Evolutionary conservation across 2,329 filamentous ascomycete genomes (phyloP), one percentile per base, ranked within the genome.

Genomic region (Trichoderma guizhouense): DNA sequence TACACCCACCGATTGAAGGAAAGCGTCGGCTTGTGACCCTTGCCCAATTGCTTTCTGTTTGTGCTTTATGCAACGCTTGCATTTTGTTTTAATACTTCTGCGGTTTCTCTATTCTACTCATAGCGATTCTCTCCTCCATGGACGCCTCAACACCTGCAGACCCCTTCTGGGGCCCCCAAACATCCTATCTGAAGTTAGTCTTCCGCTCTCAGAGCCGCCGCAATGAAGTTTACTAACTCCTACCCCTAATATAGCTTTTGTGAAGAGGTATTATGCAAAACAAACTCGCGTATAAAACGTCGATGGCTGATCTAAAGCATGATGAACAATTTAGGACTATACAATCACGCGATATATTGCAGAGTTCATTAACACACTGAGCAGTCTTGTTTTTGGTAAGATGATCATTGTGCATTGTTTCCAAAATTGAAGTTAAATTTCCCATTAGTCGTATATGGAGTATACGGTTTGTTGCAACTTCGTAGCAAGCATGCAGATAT

Each of bases 141-240:
- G 67, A 53, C 11, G 14, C 24, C 53, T 9, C 67, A 28, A n/a
- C 34, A 4, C 36, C 36, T 39, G 36, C 30, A 26, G 24, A 43
- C 43, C 76, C 77, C 0, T 79, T 79, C 28, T 80, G 79, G 79
- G 79, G 79, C 53, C 66, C 74, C 3, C 77, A 78, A 74, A 80
- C 79, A 58, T 80, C 79, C 0, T 79, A 80, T 70, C 14, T 80
- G 0, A 80, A 80, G 79, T 80, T 72, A 3, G 76, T 62, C 11
- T 34, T 12, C 24, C 14, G 18, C 21, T 4, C 28, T 51, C 18
- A 26, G 26, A 15, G 15, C 8, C 28, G 28, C 15, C 18, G 36
- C 36, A 15, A 65, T 11, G 34, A 34, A 26, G 28, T 53, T 36
- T n/a, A 18, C 36, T 39, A 39, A 39, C 36, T 39, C 14, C 14